A percentile compares a stretch with the other conserved stretches of the same genome.
phyloP scores from a whole-genome alignment of 805 yeast genomes.

The Jamesozyma gamospora region DNA sequence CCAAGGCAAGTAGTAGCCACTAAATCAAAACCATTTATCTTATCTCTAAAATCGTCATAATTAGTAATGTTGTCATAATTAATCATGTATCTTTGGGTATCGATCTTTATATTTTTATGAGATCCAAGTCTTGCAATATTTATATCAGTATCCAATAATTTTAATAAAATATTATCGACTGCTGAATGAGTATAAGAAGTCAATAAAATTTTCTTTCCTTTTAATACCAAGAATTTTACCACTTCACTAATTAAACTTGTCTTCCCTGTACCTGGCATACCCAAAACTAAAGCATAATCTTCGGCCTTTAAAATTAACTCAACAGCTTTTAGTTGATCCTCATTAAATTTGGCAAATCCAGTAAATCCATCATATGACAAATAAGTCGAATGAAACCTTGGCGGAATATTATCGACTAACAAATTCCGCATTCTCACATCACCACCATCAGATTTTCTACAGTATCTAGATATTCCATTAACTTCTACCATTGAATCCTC shows the following conservation, averaged over 20 bases:
- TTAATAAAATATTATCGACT: conserved; percentile 81
- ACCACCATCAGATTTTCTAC: conserved; percentile 29
- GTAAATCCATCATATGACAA: conserved; percentile 1
- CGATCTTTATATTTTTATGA: conserved; percentile 48
- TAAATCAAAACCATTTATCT: conserved; percentile 50
- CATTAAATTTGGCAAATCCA: conserved; percentile 37
- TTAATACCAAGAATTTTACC: conserved; percentile 45
- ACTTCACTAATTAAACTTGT: conserved; percentile 81
- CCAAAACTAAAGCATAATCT: conserved; percentile 75
- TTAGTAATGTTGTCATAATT: conserved; percentile 31
- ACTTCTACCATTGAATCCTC: conserved; percentile 26
- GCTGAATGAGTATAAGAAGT: conserved; percentile 93
- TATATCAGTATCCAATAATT: conserved; percentile 41
- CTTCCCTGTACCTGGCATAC: conserved; percentile 98
- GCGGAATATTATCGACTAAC: conserved; percentile 28
- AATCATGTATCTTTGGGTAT: conserved; percentile 45
- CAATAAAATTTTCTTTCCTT: conserved; percentile 59
- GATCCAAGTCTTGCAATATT: conserved; percentile 62
- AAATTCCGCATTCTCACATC: conserved; percentile 26
- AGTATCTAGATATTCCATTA: conserved; percentile 6
- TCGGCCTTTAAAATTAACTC: conserved; percentile 50
- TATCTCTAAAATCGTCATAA: conserved; percentile 37
- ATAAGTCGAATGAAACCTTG: conserved; percentile 16
- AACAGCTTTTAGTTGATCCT: conserved; percentile 64
- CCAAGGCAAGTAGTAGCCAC: conserved; percentile 89